Base-by-base conservation (phyloP, 768 basidiomycete genomes). In the Leccinum rimulosum region DNA sequence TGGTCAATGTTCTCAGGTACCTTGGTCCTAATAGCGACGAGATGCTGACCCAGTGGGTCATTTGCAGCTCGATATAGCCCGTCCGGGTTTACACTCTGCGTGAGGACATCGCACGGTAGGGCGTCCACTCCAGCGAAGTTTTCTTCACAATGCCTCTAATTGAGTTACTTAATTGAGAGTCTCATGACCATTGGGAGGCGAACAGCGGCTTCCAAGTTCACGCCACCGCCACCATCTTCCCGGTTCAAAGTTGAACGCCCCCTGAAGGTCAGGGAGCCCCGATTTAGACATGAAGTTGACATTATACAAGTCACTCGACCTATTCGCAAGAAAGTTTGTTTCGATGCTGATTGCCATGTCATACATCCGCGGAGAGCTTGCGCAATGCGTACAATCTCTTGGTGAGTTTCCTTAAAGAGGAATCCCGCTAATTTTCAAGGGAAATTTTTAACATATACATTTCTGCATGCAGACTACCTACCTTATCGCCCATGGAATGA, bases 231-330 rank as follows among this genome's bases (percentile, higher is more conserved):
- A 19, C 38, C 49, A 36, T 52, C 7, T 30, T 31, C 9, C 36
- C 58, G 63, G 57, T 38, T 65, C 64, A 65, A 56, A 35, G 55
- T 56, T 65, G 51, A 65, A 40, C 56, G 25, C 3, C 22, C 22
- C 22, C 22, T 22, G 22, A 22, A 22, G 22, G 22, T 22, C 22
- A 22, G 22, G 35, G 35, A 35, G 36, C 6, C 15, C 38, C 38
- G 17, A 38, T 17, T 3, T 38, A 38, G 38, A 14, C 10, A 27
- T 22, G 10, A 7, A 25, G 50, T 52, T 52, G 22, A 8, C 31
- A 25, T 43, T 25, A 25, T 2, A 2, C 2, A 3, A 25, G 25
- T 14, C 36, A 60, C 19, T 51, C 22, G 15, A n/a, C 30, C 17
- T 52, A 25, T 25, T 45, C 50, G 12, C 33, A 30, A 33, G 30